Evolutionary conservation across 176 grass and related monocot species (phyloP).

Genomic region (Carex littledalei): DNA sequence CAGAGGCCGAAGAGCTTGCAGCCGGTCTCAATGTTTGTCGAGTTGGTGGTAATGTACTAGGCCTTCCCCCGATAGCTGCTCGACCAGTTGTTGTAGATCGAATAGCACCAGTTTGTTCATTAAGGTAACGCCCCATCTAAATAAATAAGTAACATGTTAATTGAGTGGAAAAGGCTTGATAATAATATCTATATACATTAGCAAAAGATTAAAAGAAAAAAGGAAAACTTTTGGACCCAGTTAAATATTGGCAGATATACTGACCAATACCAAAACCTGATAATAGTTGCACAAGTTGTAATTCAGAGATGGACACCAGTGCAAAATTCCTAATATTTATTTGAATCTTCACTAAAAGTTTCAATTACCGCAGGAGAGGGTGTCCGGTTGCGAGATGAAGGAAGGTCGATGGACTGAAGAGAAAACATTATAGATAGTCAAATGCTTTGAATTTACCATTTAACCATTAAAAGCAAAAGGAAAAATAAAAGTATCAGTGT

Average conservation of each 20-base stretch:
- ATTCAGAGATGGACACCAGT: neutral
- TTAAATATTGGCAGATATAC: neutral
- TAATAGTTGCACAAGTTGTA: neutral
- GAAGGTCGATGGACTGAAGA: constrained; percentile 55
- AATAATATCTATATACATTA: neutral
- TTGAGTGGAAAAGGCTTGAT: neutral
- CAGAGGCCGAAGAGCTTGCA: constrained; percentile 24
- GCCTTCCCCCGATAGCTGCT: constrained; percentile 31
- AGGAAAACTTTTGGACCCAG: neutral
- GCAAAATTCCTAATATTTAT: constrained; percentile 7
- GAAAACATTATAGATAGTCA: constrained; percentile 45
- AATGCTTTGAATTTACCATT: constrained; percentile 1
- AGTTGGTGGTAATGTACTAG: constrained; percentile 54
- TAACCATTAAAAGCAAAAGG: constrained; percentile 18
- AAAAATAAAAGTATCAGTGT: neutral
- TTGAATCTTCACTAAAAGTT: neutral
- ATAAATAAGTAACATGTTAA: constrained; percentile 28
- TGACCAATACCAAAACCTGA: neutral
- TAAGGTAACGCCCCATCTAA: constrained; percentile 91
- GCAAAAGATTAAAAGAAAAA: constrained; percentile 18
- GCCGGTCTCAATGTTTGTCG: constrained; percentile 39
- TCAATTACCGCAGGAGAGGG: constrained; percentile 68
- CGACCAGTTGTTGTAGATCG: constrained; percentile 45
- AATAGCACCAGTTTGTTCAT: constrained; percentile 56
- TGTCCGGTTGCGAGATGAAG: constrained; percentile 50